phyloP scores from a whole-genome alignment of 345 rosid species.

The Balakata baccata region DNA sequence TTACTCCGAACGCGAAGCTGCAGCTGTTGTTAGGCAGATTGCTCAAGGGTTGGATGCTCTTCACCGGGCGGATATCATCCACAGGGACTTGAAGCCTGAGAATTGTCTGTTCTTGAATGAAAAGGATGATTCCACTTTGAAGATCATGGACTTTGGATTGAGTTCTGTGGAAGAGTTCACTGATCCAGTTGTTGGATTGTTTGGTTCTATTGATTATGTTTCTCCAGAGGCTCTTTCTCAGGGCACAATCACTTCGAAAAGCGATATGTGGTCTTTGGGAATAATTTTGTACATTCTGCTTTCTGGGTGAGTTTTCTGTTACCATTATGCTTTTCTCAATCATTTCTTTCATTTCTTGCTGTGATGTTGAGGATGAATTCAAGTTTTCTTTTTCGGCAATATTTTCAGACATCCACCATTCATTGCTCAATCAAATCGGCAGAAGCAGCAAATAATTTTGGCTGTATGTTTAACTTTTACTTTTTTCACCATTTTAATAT shows the following conservation, averaged over 20 bases:
- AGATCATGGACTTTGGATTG: conserved; percentile 72
- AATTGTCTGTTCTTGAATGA: conserved; percentile 55
- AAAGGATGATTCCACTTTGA: conserved; percentile 48
- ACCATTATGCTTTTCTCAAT: background rate
- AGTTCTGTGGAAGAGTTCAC: conserved; percentile 63
- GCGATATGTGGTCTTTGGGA: conserved; percentile 71
- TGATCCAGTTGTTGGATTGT: conserved; percentile 64
- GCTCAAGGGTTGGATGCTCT: conserved; percentile 50
- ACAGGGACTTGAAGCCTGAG: conserved; percentile 66
- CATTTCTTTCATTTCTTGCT: background rate
- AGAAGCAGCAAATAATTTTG: conserved; percentile 60
- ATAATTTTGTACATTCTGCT: conserved; percentile 59
- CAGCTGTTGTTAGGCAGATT: conserved; percentile 50
- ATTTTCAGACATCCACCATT: conserved; percentile 62
- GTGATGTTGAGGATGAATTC: background rate
- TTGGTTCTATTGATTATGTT: conserved; percentile 65
- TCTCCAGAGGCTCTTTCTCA: conserved; percentile 67
- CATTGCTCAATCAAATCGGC: conserved; percentile 55
- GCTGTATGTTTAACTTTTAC: conserved; percentile 32
- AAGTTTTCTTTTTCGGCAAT: background rate
- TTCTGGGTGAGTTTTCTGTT: conserved; percentile 45
- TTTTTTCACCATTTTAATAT: background rate
- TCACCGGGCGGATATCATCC: conserved; percentile 52
- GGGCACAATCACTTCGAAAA: conserved; percentile 46
- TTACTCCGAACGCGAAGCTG: conserved; percentile 48